phyloP scores from a whole-genome alignment of 768 basidiomycete genomes.

The Calvatia gigantea region DNA sequence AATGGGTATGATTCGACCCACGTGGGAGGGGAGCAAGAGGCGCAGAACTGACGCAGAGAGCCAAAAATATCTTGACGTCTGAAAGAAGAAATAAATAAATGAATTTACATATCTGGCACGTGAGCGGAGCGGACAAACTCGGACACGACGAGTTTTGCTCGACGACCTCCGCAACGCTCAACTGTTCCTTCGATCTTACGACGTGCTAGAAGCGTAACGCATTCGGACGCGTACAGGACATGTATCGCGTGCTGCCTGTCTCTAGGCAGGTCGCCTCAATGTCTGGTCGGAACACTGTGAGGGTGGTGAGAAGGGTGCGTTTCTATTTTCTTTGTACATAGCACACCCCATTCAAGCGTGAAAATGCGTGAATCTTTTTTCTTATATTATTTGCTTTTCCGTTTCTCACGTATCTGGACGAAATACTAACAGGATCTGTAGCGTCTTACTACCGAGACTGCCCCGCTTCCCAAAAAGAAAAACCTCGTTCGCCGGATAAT shows the following conservation, averaged over 20 bases:
- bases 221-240: slow-evolving; percentile 25
- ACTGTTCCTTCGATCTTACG: neutral
- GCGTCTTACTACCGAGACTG: slow-evolving; percentile 63
- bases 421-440: slow-evolving; percentile 22
- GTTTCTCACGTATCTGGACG: neutral
- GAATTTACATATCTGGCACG: slow-evolving; percentile 19
- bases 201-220: slow-evolving; percentile 11
- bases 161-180: slow-evolving; percentile 14
- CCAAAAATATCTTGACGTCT: neutral
- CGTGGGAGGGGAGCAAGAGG: no score
- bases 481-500: slow-evolving; percentile 56
- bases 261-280: slow-evolving; percentile 47
- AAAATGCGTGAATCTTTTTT: neutral
- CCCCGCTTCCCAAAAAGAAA: slow-evolving; percentile 50
- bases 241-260: slow-evolving; percentile 58
- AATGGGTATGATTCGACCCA: no score
- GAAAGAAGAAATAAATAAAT: neutral
- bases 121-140: slow-evolving; percentile 32
- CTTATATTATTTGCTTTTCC: neutral
- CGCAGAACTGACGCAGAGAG: neutral
- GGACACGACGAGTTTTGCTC: slow-evolving; percentile 26
- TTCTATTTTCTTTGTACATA: slow-evolving; percentile 1
- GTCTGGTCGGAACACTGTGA: slow-evolving; percentile 43
- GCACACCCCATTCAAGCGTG: neutral
- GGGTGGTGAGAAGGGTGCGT: slow-evolving; percentile 60